Percentiles rank a stretch among this genome's conserved stretches.
phyloP scores from a whole-genome alignment of 2,329 filamentous ascomycete species.

The Daldinia sp. region DNA sequence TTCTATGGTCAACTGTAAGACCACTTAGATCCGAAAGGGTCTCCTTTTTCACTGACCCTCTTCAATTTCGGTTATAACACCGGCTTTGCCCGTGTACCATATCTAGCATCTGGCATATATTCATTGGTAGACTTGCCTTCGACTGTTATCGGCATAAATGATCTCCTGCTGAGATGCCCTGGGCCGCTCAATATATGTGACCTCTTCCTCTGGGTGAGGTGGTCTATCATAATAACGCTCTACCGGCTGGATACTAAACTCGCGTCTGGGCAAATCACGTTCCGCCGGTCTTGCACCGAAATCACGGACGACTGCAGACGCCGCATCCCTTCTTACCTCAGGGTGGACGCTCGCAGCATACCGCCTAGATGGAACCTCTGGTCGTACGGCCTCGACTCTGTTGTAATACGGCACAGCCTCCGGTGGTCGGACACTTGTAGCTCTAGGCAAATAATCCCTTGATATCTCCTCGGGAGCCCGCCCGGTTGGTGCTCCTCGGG shows the following conservation, averaged over 20 bases:
- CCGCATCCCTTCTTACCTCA: constrained; percentile 55
- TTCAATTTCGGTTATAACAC: background rate
- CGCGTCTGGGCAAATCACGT: constrained; percentile 52
- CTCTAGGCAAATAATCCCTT: constrained; percentile 66
- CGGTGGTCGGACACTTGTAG: constrained; percentile 69
- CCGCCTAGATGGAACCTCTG: constrained; percentile 60
- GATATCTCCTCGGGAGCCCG: constrained; percentile 60
- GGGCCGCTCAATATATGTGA: constrained; percentile 61
- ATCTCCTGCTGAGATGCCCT: constrained; percentile 58
- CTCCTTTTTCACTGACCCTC: constrained; percentile 2
- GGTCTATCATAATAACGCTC: constrained; percentile 60
- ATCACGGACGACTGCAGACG: constrained; percentile 47
- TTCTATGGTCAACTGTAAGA: background rate
- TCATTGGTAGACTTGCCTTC: constrained; percentile 50
- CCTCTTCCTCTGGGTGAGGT: constrained; percentile 54
- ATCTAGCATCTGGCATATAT: constrained; percentile 11
- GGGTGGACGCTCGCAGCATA: constrained; percentile 59
- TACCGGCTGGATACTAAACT: constrained; percentile 58
- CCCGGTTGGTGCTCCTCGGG: constrained; percentile 58
- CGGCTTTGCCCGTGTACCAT: background rate
- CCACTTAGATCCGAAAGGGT: background rate
- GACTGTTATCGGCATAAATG: constrained; percentile 59
- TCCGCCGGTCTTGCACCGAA: constrained; percentile 53
- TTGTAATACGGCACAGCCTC: constrained; percentile 61
- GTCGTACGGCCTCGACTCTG: constrained; percentile 58